These are phyloP conservation scores for Pythium brassicae DNA, from an alignment of 352 stramenopile species.

Conservation along the genomic window DNA sequence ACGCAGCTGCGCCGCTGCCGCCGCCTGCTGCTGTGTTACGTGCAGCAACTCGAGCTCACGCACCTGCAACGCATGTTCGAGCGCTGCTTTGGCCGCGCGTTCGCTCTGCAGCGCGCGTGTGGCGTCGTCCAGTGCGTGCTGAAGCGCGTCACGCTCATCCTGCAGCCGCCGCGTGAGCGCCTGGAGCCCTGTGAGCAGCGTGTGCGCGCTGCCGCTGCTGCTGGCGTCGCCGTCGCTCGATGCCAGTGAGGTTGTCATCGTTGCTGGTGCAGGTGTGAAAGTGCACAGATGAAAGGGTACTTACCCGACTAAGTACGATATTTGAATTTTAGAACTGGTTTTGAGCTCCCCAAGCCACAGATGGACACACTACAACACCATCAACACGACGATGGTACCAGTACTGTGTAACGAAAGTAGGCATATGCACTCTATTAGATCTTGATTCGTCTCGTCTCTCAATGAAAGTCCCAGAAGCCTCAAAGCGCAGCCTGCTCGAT, in stretches of 20 bases:
- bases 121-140: constrained; percentile 43
- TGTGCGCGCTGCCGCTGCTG: constrained; percentile 4
- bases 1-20: constrained; percentile 27
- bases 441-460: not conserved
- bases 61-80: constrained; percentile 60
- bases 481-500: constrained; percentile 14
- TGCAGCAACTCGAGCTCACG: constrained; percentile 68
- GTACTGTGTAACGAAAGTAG: too few species aligned
- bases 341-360: too few species aligned
- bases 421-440: too few species aligned
- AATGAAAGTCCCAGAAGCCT: not conserved
- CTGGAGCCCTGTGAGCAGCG: constrained; percentile 26
- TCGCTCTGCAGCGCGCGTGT: constrained; percentile 39
- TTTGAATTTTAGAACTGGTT: not conserved
- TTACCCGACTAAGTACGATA: constrained; percentile 5
- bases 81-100: constrained; percentile 22
- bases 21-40: constrained; percentile 44
- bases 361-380: too few species aligned
- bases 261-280: not conserved
- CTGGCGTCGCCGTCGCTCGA: constrained; percentile 1
- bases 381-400: too few species aligned
- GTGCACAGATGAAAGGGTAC: not conserved
- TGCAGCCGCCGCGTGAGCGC: constrained; percentile 60
- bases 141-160: constrained; percentile 52
- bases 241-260: not conserved